These are phyloP conservation scores for Tieghemiomyces parasiticus DNA, from an alignment of 192 early-diverging fungal species.

Conservation along the genomic window DNA sequence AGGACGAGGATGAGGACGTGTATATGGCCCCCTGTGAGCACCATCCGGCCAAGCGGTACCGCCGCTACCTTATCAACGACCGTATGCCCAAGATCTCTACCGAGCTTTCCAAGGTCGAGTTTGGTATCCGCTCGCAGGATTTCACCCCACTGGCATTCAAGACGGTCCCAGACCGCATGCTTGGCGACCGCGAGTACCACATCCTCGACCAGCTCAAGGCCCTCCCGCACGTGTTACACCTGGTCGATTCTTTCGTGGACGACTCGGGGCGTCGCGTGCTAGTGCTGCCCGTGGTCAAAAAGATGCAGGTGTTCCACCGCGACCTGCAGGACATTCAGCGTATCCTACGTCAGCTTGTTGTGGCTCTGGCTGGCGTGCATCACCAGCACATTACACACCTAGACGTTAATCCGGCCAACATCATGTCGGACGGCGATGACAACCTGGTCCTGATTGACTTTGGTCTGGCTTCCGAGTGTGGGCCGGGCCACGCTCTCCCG, in stretches of 20 bases:
- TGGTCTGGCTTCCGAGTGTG: slow-evolving; percentile 42
- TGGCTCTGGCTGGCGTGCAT: slow-evolving; percentile 43
- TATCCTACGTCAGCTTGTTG: slow-evolving; percentile 31
- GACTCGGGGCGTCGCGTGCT: slow-evolving; percentile 36
- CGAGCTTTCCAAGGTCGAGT: slow-evolving; percentile 40
- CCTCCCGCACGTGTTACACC: slow-evolving; percentile 31
- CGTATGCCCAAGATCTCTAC: slow-evolving; percentile 21
- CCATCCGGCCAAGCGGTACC: slow-evolving; percentile 9
- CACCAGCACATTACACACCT: slow-evolving; percentile 44
- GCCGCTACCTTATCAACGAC: slow-evolving; percentile 10
- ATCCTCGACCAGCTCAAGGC: slow-evolving; percentile 29
- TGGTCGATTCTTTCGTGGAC: slow-evolving; percentile 46
- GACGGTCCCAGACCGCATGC: slow-evolving; percentile 34
- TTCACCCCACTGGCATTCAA: slow-evolving; percentile 47
- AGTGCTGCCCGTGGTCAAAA: slow-evolving; percentile 41
- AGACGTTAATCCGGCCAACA: slow-evolving; percentile 47
- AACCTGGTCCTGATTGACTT: slow-evolving; percentile 58
- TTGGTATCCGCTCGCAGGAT: slow-evolving; percentile 41
- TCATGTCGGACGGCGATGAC: slow-evolving; percentile 38
- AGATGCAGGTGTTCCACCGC: slow-evolving; percentile 29
- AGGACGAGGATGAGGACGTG: background rate
- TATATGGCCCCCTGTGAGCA: slow-evolving; percentile 11
- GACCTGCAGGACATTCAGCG: slow-evolving; percentile 34
- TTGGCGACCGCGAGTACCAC: slow-evolving; percentile 37
- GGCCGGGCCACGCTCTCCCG: slow-evolving; percentile 19